Conservation (phyloP, 1,139 yeast genomes). For the Sugiyamaella sp. region DNA sequence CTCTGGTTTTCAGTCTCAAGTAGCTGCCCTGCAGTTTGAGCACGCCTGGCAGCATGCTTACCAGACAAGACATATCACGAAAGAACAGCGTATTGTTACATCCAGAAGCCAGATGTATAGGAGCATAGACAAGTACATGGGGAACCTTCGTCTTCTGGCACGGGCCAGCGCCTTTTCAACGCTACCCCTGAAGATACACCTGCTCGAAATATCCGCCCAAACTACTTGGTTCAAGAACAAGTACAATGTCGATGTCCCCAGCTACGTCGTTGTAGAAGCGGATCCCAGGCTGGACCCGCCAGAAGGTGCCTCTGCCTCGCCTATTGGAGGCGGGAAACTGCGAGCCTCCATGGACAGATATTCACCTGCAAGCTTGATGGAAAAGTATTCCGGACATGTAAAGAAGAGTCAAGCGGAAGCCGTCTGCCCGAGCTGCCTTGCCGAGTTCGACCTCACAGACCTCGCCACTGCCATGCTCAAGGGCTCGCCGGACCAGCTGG, state of each 20-base stretch:
- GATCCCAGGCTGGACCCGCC: constrained; percentile 24
- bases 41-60: constrained; percentile 81
- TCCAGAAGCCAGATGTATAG: constrained; percentile 37
- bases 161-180: constrained; percentile 37
- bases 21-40: constrained; percentile 68
- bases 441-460: constrained; percentile 21
- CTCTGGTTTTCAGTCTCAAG: constrained; percentile 71
- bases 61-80: constrained; percentile 60
- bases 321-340: constrained; percentile 29
- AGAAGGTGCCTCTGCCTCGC: constrained; percentile 7
- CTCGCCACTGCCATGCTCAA: constrained; percentile 22
- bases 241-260: constrained; percentile 30
- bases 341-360: constrained; percentile 16
- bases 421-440: constrained; percentile 20
- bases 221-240: constrained; percentile 35
- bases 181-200: constrained; percentile 34
- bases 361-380: constrained; percentile 11
- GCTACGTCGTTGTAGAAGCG: constrained; percentile 24
- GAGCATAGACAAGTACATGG: constrained; percentile 54
- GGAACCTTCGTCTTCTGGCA: constrained; percentile 53
- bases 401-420: not conserved
- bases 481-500: constrained; percentile 18
- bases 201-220: constrained; percentile 33
- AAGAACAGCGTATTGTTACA: constrained; percentile 34
- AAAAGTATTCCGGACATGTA: not conserved